Base-by-base conservation (phyloP, 2,329 filamentous ascomycete species). In the Cylindrodendrum hubeiense region DNA sequence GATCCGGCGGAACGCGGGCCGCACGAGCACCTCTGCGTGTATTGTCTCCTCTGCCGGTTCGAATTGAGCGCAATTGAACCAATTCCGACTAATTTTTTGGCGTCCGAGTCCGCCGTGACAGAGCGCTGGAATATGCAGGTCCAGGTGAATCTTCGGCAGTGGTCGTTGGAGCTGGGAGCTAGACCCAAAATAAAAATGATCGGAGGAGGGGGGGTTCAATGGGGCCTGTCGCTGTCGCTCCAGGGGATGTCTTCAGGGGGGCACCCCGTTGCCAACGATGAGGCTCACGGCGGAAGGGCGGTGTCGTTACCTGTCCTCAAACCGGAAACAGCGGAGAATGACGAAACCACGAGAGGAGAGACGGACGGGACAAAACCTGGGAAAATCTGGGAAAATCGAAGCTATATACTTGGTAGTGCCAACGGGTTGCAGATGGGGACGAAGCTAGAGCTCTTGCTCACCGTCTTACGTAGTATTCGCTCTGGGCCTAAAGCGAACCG, bases 61-160 rank as follows among this genome's bases (percentile, higher is more conserved):
- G n/a, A 33, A 50, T 50, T 21, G n/a, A 50, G 47, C 47, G 28
- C 28, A 50, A 21, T 33, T 15, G n/a, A 19, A 10, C 26, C n/a
- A 13, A 33, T 12, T 22, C n/a, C 3, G 19, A 15, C 28, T 33
- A 8, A 13, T 22, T 21, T n/a, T 9, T 22, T 33, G 30, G 44
- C 12, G 26, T 33, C 28, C 8, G 6, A 19, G 26, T n/a, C 17
- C 10, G 22, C 6, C 34, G 17, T 22, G 39, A 46, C 43, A 53
- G 22, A 50, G 49, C 44, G 39, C 39, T 17, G 26, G 43, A 21
- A 49, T 46, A 58, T 58, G 60, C 37, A 53, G 53, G 53, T 56
- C 44, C 39, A 54, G 47, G 54, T 59, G 60, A 63, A 52, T 33
- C 46, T 64, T 59, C 61, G 55, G 49, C 50, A 59, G 49, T 63